Percentiles rank a stretch among this genome's conserved stretches.
These are phyloP conservation scores for Encephalitozoon cuniculi DNA, from an alignment of 371 early-diverging fungal genomes.

Conservation along the genomic window DNA sequence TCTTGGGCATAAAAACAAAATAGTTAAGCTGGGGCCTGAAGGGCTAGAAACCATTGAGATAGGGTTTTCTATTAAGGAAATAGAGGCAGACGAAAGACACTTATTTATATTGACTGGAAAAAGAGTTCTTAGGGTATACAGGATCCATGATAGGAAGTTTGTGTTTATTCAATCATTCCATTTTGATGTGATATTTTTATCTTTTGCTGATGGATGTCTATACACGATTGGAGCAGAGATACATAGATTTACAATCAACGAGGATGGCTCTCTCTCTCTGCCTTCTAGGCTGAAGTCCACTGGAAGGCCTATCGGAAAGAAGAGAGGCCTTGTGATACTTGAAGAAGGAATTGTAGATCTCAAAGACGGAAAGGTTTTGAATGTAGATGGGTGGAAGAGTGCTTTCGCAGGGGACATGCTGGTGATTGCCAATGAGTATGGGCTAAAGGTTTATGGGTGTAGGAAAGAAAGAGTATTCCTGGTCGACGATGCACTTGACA, in stretches of 20 bases:
- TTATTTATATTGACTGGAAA: constrained; percentile 1
- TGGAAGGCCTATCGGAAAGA: not conserved
- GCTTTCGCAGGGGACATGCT: not conserved
- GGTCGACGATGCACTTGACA: not conserved
- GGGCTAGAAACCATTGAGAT: not conserved
- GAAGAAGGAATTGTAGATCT: not conserved
- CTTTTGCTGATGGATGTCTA: not conserved
- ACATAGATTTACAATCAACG: not conserved
- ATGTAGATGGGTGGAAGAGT: not conserved
- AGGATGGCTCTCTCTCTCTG: not conserved
- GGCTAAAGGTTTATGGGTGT: not conserved
- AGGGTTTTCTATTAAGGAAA: not conserved
- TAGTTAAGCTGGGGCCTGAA: not conserved
- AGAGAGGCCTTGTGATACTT: not conserved
- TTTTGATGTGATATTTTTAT: not conserved
- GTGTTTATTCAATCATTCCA: not conserved
- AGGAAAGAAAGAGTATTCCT: not conserved
- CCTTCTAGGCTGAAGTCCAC: not conserved
- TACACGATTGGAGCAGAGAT: not conserved
- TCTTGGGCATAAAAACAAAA: not conserved
- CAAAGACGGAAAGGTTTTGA: not conserved
- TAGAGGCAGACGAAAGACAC: not conserved
- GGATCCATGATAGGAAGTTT: not conserved
- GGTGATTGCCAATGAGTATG: not conserved
- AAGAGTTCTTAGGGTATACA: not conserved